Conservation (phyloP, 2,329 filamentous ascomycete species). For the Monosporascus sp. region DNA sequence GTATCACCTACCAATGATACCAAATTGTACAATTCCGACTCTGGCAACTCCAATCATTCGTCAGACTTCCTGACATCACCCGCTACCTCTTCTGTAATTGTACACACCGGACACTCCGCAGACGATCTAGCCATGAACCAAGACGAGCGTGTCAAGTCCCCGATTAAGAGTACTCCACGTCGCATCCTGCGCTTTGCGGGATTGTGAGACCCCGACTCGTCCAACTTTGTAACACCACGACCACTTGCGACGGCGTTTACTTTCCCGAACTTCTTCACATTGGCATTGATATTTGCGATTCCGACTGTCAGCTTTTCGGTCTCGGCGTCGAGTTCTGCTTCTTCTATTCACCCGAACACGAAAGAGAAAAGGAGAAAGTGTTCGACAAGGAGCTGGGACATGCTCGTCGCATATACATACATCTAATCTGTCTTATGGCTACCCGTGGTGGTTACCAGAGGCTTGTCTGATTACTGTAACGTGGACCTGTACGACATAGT, state of each 20-base stretch:
- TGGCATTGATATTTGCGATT: not conserved
- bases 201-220: slow-evolving; percentile 1
- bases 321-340: too few species aligned
- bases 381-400: too few species aligned
- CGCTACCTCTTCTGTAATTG: slow-evolving; percentile 19
- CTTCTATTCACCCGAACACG: too few species aligned
- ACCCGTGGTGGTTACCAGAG: not conserved
- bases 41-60: slow-evolving; percentile 5
- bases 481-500: not conserved
- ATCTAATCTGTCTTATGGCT: not conserved
- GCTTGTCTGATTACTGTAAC: not conserved
- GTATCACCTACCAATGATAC: slow-evolving; percentile 1
- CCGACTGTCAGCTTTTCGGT: not conserved
- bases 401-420: too few species aligned
- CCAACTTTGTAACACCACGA: not conserved
- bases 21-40: not conserved
- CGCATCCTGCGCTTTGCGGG: slow-evolving; percentile 10
- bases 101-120: slow-evolving; percentile 25
- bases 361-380: too few species aligned
- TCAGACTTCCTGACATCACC: slow-evolving; percentile 5
- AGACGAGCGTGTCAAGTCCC: not conserved
- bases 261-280: not conserved
- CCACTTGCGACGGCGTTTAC: not conserved
- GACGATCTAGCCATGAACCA: slow-evolving; percentile 10
- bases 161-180: slow-evolving; percentile 3